Base-by-base conservation (phyloP, 148 eudicot species). In the Chenopodium berlandieri region DNA sequence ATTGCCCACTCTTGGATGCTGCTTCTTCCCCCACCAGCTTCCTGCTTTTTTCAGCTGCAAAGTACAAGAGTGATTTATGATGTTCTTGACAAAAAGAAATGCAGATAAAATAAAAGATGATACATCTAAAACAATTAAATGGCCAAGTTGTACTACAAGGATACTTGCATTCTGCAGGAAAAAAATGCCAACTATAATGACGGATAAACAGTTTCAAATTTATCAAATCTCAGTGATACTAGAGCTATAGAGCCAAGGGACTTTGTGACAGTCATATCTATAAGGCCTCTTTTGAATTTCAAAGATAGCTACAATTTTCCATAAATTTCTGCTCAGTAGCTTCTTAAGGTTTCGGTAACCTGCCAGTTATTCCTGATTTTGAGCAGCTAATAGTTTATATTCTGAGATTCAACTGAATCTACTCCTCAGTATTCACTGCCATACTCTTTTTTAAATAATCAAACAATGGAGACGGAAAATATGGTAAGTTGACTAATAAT, bases 1-100 rank as follows among this genome's bases (percentile, higher is more conserved):
- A 94, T 77, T 84, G 79, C 60, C 97, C 89, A 81, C 94, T 94
- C 88, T 91, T 85, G n/a, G 97, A 91, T 62, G 97, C 78, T 47
- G 88, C 89, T 68, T 85, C 89, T 69, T 91, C 91, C 5, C 97
- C 98, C 60, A 90, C 91, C 81, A 92, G 63, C 75, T 91, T 85
- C 86, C 98, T 86, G 87, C 91, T 90, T 89, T 92, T 94, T 85
- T 92, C 95, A 86, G 98, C 98, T 94, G 86, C 64, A 75, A 72
- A 12, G 71, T 56, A 62, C 68, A 81, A 75, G 67, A 74, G 46
- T 69, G 11, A 7, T 63, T 16, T 40, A 44, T 8, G 37, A n/a
- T 71, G 62, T 8, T n/a, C 71, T 40, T 64, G 40, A 22, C 60
- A 1, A 30, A 22, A 32, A 30, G 22, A 73, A 9, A 16, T 71